Conservation (phyloP, 2,329 filamentous ascomycete genomes). For the Colletotrichum scovillei region DNA sequence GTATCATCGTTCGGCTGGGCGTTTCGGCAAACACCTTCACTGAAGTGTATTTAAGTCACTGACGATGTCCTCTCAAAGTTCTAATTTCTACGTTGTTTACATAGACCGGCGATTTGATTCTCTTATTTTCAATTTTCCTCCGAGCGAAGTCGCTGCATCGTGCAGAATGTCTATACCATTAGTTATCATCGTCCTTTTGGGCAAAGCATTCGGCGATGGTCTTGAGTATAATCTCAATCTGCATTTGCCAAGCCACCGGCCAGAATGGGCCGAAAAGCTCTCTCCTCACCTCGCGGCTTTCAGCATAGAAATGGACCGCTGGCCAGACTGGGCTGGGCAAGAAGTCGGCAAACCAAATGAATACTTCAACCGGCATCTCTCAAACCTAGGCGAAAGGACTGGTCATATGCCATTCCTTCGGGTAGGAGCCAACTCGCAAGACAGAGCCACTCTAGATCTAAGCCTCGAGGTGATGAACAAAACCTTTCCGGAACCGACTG, state of each 20-base stretch:
- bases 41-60: too few species aligned
- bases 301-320: slow-evolving; percentile 6
- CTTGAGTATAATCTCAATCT: neutral
- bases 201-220: neutral
- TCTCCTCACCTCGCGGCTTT: neutral
- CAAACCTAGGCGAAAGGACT: neutral
- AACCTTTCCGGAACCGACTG: neutral
- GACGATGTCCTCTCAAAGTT: too few species aligned
- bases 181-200: neutral
- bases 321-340: slow-evolving; percentile 3
- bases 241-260: neutral
- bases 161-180: neutral
- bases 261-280: slow-evolving; percentile 1
- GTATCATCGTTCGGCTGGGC: neutral
- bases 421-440: slow-evolving; percentile 7
- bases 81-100: too few species aligned
- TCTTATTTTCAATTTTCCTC: neutral
- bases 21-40: neutral
- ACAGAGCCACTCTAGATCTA: slow-evolving; percentile 8
- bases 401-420: neutral
- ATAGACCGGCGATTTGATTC: too few species aligned
- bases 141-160: neutral
- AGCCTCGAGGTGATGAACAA: slow-evolving; percentile 5
- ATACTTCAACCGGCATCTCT: slow-evolving; percentile 12
- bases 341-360: slow-evolving; percentile 2